A percentile compares a stretch with the other conserved stretches of the same genome.
These are phyloP conservation scores for Xylariales sp. DNA, from an alignment of 2,329 filamentous ascomycete genomes.

Conservation along the genomic window DNA sequence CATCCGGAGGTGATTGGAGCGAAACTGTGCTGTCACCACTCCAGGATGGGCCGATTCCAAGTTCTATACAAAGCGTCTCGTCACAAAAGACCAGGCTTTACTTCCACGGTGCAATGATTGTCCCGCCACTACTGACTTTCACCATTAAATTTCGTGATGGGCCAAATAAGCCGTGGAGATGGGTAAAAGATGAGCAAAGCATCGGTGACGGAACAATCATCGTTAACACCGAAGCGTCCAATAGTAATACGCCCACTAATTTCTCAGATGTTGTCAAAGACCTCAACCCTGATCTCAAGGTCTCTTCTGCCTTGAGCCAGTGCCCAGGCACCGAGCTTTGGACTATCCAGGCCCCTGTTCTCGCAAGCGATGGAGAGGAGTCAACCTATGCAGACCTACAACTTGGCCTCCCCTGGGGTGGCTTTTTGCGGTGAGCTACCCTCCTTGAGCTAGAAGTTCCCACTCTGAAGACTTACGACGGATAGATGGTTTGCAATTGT, in stretches of 20 bases:
- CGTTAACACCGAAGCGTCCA: constrained; percentile 34
- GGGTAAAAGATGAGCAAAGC: constrained; percentile 62
- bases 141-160: constrained; percentile 65
- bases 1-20: constrained; percentile 45
- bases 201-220: constrained; percentile 60
- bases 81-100: constrained; percentile 38
- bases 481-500: constrained; percentile 76
- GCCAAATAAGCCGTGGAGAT: constrained; percentile 57
- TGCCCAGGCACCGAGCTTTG: constrained; percentile 67
- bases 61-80: constrained; percentile 43
- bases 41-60: constrained; percentile 29
- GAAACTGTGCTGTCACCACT: constrained; percentile 40
- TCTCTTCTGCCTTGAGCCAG: constrained; percentile 56
- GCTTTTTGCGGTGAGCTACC: constrained; percentile 44
- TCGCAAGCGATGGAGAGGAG: constrained; percentile 49
- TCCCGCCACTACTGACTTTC: constrained; percentile 52
- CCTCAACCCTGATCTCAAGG: constrained; percentile 51
- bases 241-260: constrained; percentile 25
- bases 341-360: constrained; percentile 56
- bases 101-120: constrained; percentile 49
- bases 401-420: constrained; percentile 60
- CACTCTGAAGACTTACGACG: constrained; percentile 13
- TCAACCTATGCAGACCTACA: constrained; percentile 53
- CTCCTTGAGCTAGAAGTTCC: neutral
- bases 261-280: constrained; percentile 53